Evolutionary conservation across 495 filamentous ascomycete genomes (phyloP).

Genomic region (Penicillium pulvis): DNA sequence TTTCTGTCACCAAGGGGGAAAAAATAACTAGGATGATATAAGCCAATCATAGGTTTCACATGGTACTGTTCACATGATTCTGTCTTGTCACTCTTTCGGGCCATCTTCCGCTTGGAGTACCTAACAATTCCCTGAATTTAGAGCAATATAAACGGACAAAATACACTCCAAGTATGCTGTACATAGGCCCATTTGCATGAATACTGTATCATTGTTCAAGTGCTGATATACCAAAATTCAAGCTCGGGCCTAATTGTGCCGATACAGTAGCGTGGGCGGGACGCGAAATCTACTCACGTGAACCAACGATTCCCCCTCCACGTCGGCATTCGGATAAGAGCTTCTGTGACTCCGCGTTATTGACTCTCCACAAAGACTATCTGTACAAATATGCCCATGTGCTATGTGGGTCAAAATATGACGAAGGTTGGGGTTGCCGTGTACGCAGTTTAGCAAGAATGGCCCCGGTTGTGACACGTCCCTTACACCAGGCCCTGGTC

Average conservation of each 20-base stretch:
- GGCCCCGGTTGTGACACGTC: conserved; percentile 13
- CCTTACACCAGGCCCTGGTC: conserved; percentile 5
- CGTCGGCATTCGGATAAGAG: conserved; percentile 8
- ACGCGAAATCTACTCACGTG: conserved; percentile 24
- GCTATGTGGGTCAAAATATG: conserved; percentile 17
- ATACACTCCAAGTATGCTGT: too few relatives aligned
- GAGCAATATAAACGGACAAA: neutral
- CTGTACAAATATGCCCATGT: conserved; percentile 21
- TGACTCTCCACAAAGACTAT: neutral
- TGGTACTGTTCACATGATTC: neutral
- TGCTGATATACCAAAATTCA: neutral
- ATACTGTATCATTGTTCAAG: too few relatives aligned
- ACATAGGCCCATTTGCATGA: too few relatives aligned
- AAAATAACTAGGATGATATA: too few relatives aligned
- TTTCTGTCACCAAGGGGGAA: too few relatives aligned
- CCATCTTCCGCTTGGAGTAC: neutral
- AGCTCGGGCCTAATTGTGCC: conserved; percentile 17
- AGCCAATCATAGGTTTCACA: too few relatives aligned
- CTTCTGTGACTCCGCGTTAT: conserved; percentile 8
- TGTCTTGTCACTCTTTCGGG: neutral
- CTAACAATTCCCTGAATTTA: neutral
- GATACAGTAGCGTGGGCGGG: conserved; percentile 3
- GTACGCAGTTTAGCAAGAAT: conserved; percentile 21
- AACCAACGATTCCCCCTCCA: conserved; percentile 19
- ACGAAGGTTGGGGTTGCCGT: conserved; percentile 20